Base-by-base conservation (phyloP, 768 basidiomycete species). In the Mycena belliarum region DNA sequence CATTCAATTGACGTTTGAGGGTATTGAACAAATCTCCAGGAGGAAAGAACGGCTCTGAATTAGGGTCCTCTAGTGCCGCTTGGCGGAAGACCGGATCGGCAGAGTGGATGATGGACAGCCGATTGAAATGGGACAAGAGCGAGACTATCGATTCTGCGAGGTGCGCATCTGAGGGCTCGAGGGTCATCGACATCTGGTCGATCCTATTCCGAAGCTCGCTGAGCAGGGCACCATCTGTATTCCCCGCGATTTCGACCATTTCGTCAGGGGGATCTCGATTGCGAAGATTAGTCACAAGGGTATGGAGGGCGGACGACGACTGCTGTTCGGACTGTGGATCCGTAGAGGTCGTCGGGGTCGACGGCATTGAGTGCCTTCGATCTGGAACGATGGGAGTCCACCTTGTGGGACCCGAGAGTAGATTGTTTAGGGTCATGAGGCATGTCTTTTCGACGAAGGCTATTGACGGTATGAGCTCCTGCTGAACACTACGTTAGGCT, bases 401-500 rank as follows among this genome's bases (percentile, higher is more conserved):
- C 55, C 72, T 65, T 2, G 72, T 71, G 16, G 80, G 75, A 14
- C 73, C 75, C 29, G 84, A 83, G 21, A 91, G 81, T 21, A 92
- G 76, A 69, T 83, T 86, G 64, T 85, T 83, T 45, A 93, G 75
- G 2, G 88, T 88, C 76, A 85, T 85, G 24, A 93, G 66, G 68
- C 88, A 91, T 18, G 88, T 89, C 57, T 79, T 81, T 64, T 91
- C 86, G 29, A 93, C 88, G 53, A 82, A 79, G 15, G 79, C 75
- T 61, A 93, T 86, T n/a, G 89, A 91, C 10, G 87, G 83, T 63
- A 87, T 74, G 33, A 91, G 73, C 61, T 88, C 84, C 59, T 77
- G 78, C 83, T 88, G 66, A 37, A 62, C 33, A 37, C 4, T 15
- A 28, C 8, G 3, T 46, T 41, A 48, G 49, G 40, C 14, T n/a